A percentile compares a stretch with the other conserved stretches of the same genome.
Evolutionary conservation across 2,329 filamentous ascomycete species (phyloP).

Genomic region (Teratosphaeria viscida): DNA sequence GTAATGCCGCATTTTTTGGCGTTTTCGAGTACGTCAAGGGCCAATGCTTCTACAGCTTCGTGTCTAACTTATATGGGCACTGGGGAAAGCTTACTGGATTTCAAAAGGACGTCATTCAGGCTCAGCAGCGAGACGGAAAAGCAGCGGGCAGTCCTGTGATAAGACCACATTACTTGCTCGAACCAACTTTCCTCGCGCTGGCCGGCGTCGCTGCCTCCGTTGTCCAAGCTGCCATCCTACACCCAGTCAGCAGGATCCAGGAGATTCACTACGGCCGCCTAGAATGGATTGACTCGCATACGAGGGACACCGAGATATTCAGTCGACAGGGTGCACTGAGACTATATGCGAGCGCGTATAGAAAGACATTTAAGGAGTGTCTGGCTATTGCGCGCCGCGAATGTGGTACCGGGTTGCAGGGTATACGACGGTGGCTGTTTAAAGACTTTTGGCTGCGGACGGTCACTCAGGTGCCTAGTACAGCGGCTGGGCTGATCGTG

Average conservation of each 20-base stretch:
- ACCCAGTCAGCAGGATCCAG: constrained; percentile 61
- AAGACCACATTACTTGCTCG: constrained; percentile 63
- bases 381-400: constrained; percentile 47
- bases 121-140: constrained; percentile 11
- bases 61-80: constrained; percentile 57
- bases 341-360: constrained; percentile 62
- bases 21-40: constrained; percentile 68
- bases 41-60: constrained; percentile 61
- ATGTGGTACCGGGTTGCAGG: constrained; percentile 40
- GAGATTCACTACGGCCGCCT: constrained; percentile 62
- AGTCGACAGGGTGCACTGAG: constrained; percentile 42
- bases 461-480: constrained; percentile 64
- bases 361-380: constrained; percentile 55
- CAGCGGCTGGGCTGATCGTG: constrained; percentile 65
- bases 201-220: constrained; percentile 61
- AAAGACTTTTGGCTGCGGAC: constrained; percentile 63
- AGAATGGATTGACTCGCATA: constrained; percentile 57
- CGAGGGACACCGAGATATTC: constrained; percentile 22
- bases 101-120: constrained; percentile 22
- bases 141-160: constrained; percentile 42
- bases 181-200: constrained; percentile 59
- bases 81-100: constrained; percentile 24
- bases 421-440: constrained; percentile 55
- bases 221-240: constrained; percentile 57
- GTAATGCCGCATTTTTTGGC: constrained; percentile 62